Evolutionary conservation across 768 basidiomycete genomes (phyloP).

Genomic region (Pholiota microspora): DNA sequence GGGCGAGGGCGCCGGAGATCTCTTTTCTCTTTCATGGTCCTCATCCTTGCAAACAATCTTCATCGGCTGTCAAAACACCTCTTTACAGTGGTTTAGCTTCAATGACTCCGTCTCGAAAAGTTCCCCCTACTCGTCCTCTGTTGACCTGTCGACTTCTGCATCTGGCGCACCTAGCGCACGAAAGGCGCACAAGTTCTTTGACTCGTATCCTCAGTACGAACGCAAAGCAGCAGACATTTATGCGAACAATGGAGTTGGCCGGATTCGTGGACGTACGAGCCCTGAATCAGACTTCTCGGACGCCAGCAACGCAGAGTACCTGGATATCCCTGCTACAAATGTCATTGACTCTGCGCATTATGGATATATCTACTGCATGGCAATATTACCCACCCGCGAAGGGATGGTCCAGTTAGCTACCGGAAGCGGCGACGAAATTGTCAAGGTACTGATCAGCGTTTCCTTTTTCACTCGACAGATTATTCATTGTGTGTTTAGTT

Average conservation of each 20-base stretch:
- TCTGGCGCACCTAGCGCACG: conserved; percentile 38
- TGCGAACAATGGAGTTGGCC: conserved; percentile 51
- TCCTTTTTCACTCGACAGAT: not conserved
- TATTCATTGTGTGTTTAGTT: conserved; percentile 37
- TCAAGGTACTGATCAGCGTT: conserved; percentile 55
- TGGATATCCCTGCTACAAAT: conserved; percentile 64
- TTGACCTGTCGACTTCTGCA: conserved; percentile 25
- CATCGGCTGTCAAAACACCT: conserved; percentile 91
- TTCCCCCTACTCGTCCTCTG: conserved; percentile 17
- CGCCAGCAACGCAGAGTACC: conserved; percentile 31
- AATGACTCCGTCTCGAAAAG: conserved; percentile 10
- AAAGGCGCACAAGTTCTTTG: conserved; percentile 87
- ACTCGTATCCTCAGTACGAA: conserved; percentile 77
- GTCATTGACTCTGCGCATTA: conserved; percentile 90
- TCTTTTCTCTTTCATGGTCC: conserved; percentile 84
- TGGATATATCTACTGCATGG: conserved; percentile 91
- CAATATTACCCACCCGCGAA: conserved; percentile 27
- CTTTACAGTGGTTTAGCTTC: conserved; percentile 86
- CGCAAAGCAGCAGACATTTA: conserved; percentile 65
- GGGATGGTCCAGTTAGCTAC: conserved; percentile 58
- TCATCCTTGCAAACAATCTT: conserved; percentile 67
- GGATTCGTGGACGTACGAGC: conserved; percentile 25
- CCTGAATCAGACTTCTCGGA: conserved; percentile 31
- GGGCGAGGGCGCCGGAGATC: conserved; percentile 81
- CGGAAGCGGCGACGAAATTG: conserved; percentile 87